Percentiles rank a stretch among this genome's conserved stretches.
Conservation (phyloP, 805 yeast species). For the Sugiyamaella americana region DNA sequence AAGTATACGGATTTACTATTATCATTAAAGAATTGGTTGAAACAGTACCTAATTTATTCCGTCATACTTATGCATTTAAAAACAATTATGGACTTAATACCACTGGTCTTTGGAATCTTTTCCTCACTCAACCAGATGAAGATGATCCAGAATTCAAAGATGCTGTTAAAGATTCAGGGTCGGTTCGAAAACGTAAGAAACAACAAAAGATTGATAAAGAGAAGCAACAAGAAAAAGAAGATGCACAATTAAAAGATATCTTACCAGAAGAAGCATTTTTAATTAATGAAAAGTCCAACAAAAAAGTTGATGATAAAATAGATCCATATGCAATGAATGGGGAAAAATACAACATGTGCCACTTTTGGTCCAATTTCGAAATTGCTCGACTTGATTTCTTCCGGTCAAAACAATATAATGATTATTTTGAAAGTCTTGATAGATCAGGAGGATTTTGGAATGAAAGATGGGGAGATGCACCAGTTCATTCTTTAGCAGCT, state of each 20-base stretch:
- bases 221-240: slow-evolving; percentile 10
- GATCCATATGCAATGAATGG: slow-evolving; percentile 55
- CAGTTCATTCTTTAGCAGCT: slow-evolving; percentile 82
- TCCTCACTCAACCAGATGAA: slow-evolving; percentile 35
- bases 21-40: slow-evolving; percentile 69
- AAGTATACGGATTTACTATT: slow-evolving; percentile 81
- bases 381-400: slow-evolving; percentile 79
- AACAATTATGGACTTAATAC: slow-evolving; percentile 42
- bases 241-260: slow-evolving; percentile 5
- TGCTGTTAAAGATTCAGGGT: slow-evolving; percentile 14
- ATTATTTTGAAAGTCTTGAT: slow-evolving; percentile 66
- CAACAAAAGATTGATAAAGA: slow-evolving; percentile 25
- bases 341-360: slow-evolving; percentile 71
- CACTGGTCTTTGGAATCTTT: slow-evolving; percentile 65
- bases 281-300: background rate
- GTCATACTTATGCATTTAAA: slow-evolving; percentile 63
- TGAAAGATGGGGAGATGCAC: slow-evolving; percentile 98
- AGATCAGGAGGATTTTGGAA: slow-evolving; percentile 73
- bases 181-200: slow-evolving; percentile 17
- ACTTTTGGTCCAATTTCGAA: slow-evolving; percentile 92
- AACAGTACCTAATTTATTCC: slow-evolving; percentile 76
- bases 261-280: slow-evolving; percentile 19
- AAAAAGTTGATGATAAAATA: slow-evolving; percentile 12
- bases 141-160: slow-evolving; percentile 3
- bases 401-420: slow-evolving; percentile 55